These are phyloP conservation scores for Canna indica DNA, from an alignment of 176 grass and related monocot genomes.

Conservation along the genomic window DNA sequence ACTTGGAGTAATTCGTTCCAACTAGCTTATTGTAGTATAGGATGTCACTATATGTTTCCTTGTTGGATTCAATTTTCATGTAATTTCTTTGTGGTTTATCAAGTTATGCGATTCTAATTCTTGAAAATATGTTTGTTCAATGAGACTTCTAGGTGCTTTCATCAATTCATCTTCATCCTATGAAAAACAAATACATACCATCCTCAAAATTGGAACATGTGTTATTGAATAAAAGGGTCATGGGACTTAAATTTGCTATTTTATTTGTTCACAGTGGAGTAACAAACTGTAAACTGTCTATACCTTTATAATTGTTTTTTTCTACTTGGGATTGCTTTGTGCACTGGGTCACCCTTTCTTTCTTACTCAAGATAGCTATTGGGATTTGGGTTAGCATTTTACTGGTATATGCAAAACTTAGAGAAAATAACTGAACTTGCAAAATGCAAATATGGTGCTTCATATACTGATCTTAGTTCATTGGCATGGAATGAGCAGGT, in stretches of 20 bases:
- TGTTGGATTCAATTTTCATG: neutral
- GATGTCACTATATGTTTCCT: neutral
- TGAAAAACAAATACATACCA: neutral
- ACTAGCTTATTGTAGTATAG: neutral
- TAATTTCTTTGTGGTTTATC: neutral
- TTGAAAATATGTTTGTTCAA: neutral
- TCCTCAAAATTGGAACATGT: neutral
- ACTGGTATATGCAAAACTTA: neutral
- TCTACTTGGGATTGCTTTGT: neutral
- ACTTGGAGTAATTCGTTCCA: neutral
- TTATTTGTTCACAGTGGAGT: neutral
- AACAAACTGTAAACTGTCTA: neutral
- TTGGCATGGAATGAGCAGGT: conserved; percentile 48
- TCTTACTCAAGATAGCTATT: neutral
- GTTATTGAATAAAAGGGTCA: neutral
- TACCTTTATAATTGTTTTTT: neutral
- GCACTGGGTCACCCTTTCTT: too few relatives aligned
- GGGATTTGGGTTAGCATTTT: neutral
- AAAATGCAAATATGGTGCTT: neutral
- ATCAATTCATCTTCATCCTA: neutral
- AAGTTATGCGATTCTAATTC: neutral
- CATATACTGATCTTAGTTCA: conserved; percentile 7
- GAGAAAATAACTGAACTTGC: neutral
- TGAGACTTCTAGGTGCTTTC: neutral
- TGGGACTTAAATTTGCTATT: neutral